A percentile compares a stretch with the other conserved stretches of the same genome.
Conservation (phyloP, 768 basidiomycete species). For the Erythrobasidium yunnanense region DNA sequence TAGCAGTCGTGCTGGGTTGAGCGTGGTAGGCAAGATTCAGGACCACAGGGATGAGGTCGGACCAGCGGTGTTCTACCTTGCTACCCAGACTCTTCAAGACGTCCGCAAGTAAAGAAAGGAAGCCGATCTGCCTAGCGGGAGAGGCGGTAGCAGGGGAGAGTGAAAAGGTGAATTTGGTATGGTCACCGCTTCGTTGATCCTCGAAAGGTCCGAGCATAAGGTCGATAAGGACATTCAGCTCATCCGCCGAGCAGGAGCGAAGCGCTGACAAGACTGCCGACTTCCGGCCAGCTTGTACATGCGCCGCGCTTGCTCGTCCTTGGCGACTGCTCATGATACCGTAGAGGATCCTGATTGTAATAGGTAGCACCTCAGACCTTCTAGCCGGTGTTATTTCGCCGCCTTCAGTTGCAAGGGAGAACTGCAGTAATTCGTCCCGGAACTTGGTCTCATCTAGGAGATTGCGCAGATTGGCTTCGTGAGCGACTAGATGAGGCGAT, state of each 20-base stretch:
- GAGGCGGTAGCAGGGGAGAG: slow-evolving; percentile 27
- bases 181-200: slow-evolving; percentile 9
- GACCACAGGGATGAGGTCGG: slow-evolving; percentile 57
- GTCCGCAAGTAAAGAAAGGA: slow-evolving; percentile 70
- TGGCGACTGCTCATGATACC: slow-evolving; percentile 75
- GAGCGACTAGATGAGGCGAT: slow-evolving; percentile 48
- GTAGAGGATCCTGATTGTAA: slow-evolving; percentile 66
- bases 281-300: slow-evolving; percentile 54
- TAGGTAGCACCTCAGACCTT: slow-evolving; percentile 57
- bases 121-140: slow-evolving; percentile 54
- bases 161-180: neutral
- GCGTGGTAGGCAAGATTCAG: slow-evolving; percentile 58
- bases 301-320: slow-evolving; percentile 48
- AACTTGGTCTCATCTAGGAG: slow-evolving; percentile 77
- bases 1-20: slow-evolving; percentile 50
- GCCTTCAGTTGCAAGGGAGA: slow-evolving; percentile 51
- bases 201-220: slow-evolving; percentile 71
- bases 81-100: slow-evolving; percentile 72
- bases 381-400: slow-evolving; percentile 51
- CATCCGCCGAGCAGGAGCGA: slow-evolving; percentile 58
- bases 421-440: slow-evolving; percentile 70
- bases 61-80: slow-evolving; percentile 60
- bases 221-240: slow-evolving; percentile 66
- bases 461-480: slow-evolving; percentile 56
- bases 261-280: slow-evolving; percentile 65